Evolutionary conservation across 116 monocot genomes (phyloP), one percentile per base, ranked within the genome.

Genomic region (Iris pallida): DNA sequence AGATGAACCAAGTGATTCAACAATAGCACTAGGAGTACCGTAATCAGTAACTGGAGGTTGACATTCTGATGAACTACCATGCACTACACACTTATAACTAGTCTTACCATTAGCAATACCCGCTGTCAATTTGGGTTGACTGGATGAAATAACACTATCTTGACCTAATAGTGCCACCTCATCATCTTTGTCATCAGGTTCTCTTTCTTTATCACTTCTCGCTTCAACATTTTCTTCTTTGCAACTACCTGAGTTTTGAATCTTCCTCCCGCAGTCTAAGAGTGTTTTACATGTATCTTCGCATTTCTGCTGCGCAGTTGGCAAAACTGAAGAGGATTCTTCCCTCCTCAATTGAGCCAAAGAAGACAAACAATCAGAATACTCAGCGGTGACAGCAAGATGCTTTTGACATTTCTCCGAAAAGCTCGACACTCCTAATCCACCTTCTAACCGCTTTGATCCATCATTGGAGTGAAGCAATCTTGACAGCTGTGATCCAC

Each of bases 261-360:
- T 6, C 58, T 15, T 18, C 18, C 16, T 45, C 53, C 5, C 9
- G 53, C n/a, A n/a, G 4, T 45, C 64, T 12, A 53, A 47, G 17
- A 2, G 12, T 67, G 4, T 51, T 51, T 44, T 59, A 53, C 45
- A 42, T 1, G 16, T 20, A 68, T 30, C 30, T 30, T 30, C 30
- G 3, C 30, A 30, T 30, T 30, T 30, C 30, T 30, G 30, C 30
- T 30, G 30, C 30, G 30, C 3, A 30, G 30, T 30, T 17, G 45
- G 57, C 47, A 48, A 64, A 52, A 16, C 53, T 83, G 75, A n/a
- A n/a, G n/a, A 41, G 43, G 9, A 13, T 73, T 17, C 11, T 13
- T 8, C 1, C 16, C 16, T 63, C 46, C 7, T 8, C 43, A 53
- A 64, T 47, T 16, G 64, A 18, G 13, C 19, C 12, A 55, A n/a